Conservation (phyloP, 441 rosid species). For the Syzygium malaccense region DNA sequence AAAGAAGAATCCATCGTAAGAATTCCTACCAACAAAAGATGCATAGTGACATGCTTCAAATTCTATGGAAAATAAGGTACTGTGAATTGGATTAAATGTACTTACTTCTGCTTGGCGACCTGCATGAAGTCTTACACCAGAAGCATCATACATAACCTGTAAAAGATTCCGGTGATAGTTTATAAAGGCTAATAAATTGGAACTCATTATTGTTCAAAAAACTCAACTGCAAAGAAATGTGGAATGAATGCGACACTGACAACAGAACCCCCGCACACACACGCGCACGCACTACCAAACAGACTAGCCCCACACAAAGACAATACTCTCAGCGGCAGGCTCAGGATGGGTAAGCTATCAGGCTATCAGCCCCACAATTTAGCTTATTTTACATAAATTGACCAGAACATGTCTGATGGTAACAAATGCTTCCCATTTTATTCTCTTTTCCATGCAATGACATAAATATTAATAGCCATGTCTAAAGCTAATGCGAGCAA, state of each 20-base stretch:
- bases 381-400: neutral
- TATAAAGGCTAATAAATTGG: neutral
- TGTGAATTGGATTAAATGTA: neutral
- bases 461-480: neutral
- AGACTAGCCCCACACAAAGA: neutral
- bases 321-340: neutral
- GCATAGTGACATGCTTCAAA: neutral
- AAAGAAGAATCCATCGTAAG: neutral
- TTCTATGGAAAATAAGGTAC: neutral
- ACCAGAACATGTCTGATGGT: neutral
- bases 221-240: neutral
- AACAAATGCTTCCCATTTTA: neutral
- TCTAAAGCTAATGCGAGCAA: neutral
- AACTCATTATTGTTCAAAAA: neutral
- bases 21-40: neutral
- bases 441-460: neutral
- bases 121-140: slow-evolving; percentile 38
- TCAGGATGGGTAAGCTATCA: neutral
- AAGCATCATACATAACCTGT: slow-evolving; percentile 41
- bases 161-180: neutral
- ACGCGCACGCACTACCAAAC: neutral
- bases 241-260: neutral
- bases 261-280: neutral
- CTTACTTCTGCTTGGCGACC: slow-evolving; percentile 42
- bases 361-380: neutral